A percentile compares a stretch with the other conserved stretches of the same genome.
These are phyloP conservation scores for Candida coquimbonensis DNA, from an alignment of 805 yeast genomes.

Conservation along the genomic window DNA sequence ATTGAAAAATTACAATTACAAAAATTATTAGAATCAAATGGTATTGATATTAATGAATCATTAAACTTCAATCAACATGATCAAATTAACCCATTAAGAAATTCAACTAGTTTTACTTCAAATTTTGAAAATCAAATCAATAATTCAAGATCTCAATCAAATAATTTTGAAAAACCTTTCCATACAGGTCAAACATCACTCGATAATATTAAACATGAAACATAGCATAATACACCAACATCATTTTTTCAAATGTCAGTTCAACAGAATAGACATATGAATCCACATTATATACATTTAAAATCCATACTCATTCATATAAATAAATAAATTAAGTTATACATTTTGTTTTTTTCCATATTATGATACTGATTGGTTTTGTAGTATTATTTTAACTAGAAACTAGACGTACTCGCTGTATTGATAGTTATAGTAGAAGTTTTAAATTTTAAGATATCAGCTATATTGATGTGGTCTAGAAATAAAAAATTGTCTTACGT, in stretches of 20 bases:
- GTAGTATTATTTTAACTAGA: too few relatives aligned
- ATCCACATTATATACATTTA: neutral
- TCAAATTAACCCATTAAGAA: neutral
- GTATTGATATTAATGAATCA: neutral
- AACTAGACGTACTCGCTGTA: too few relatives aligned
- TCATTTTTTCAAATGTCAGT: slow-evolving; percentile 11
- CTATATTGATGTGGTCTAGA: too few relatives aligned
- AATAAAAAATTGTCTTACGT: too few relatives aligned
- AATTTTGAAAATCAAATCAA: too few relatives aligned
- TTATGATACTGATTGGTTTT: too few relatives aligned
- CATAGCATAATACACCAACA: slow-evolving; percentile 4
- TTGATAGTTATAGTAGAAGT: too few relatives aligned
- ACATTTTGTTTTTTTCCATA: too few relatives aligned
- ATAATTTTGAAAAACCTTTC: neutral
- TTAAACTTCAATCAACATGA: neutral
- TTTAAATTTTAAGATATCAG: too few relatives aligned
- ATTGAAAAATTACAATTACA: slow-evolving; percentile 26
- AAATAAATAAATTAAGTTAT: neutral
- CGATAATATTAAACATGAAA: slow-evolving; percentile 1
- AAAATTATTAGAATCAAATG: slow-evolving; percentile 22
- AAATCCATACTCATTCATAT: neutral
- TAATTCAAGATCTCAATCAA: too few relatives aligned
- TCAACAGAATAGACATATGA: neutral
- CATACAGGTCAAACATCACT: neutral
- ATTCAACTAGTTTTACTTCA: neutral